Conservation (phyloP, 306 rosid genomes). For the Erythrophleum fordii region DNA sequence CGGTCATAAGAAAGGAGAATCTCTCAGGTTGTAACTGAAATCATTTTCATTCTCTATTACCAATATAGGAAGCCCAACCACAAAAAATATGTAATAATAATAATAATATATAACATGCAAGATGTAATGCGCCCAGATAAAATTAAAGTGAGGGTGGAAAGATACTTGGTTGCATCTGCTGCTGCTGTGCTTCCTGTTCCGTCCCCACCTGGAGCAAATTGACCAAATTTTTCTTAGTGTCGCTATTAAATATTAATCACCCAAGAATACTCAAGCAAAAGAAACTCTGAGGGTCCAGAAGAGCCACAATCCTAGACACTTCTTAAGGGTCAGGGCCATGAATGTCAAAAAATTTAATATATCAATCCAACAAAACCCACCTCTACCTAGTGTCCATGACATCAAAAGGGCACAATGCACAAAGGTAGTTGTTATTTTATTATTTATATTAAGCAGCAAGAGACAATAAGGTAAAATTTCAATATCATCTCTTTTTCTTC, state of each 20-base stretch:
- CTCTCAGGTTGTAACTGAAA: constrained; percentile 13
- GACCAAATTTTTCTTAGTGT: constrained; percentile 39
- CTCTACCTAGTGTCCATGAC: constrained; percentile 5
- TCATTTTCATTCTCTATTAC: constrained; percentile 8
- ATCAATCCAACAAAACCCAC: constrained; percentile 16
- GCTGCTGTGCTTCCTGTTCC: constrained; percentile 59
- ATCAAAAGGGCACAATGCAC: constrained; percentile 18
- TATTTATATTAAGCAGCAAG: constrained; percentile 3
- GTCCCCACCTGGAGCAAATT: constrained; percentile 67
- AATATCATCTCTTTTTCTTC: constrained; percentile 20
- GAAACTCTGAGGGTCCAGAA: not conserved
- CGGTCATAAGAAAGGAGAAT: constrained; percentile 1
- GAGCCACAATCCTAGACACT: constrained; percentile 18
- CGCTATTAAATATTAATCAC: constrained; percentile 29
- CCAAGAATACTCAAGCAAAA: constrained; percentile 8
- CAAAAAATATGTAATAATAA: not conserved
- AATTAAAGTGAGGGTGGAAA: constrained; percentile 30
- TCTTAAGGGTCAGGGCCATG: not conserved
- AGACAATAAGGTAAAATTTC: not conserved
- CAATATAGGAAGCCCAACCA: constrained; percentile 5
- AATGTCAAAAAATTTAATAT: constrained; percentile 2
- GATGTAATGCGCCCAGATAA: constrained; percentile 8
- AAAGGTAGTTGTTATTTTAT: constrained; percentile 13
- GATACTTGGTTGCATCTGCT: constrained; percentile 95
- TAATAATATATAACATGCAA: constrained; percentile 19